Percentiles rank a stretch among this genome's conserved stretches.
phyloP scores from a whole-genome alignment of 1,139 yeast species.

The Yamadazyma oceani region DNA sequence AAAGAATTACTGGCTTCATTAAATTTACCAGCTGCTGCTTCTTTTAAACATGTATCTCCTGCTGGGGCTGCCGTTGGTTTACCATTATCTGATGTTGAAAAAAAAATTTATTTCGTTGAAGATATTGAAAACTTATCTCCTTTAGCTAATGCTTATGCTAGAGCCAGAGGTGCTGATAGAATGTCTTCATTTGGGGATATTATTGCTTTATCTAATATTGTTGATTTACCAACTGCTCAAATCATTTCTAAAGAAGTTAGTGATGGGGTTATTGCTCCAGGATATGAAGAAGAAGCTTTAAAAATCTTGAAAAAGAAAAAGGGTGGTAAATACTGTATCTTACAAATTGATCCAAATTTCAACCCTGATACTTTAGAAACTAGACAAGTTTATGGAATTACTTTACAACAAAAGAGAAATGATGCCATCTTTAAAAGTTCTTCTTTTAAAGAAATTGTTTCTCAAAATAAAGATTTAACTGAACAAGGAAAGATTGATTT shows the following conservation, averaged over 20 bases:
- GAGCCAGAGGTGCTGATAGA: constrained; percentile 99
- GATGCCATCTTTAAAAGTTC: constrained; percentile 89
- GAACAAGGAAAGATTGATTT: constrained; percentile 92
- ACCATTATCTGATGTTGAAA: constrained; percentile 86
- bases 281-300: constrained; percentile 88
- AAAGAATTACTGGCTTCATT: constrained; percentile 93
- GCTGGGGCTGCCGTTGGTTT: constrained; percentile 98
- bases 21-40: constrained; percentile 97
- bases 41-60: constrained; percentile 97
- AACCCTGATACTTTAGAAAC: constrained; percentile 80
- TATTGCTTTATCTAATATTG: constrained; percentile 94
- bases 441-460: constrained; percentile 88
- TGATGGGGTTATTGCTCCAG: constrained; percentile 99
- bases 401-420: constrained; percentile 94
- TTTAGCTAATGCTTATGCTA: constrained; percentile 95
- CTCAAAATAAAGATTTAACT: constrained; percentile 80
- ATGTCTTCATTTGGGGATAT: constrained; percentile 99
- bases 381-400: constrained; percentile 94
- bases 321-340: constrained; percentile 94
- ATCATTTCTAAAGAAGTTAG: constrained; percentile 96
- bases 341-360: constrained; percentile 94
- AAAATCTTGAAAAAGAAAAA: constrained; percentile 87
- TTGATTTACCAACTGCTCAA: constrained; percentile 93
- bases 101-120: constrained; percentile 90
- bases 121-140: constrained; percentile 96